A percentile compares a stretch with the other conserved stretches of the same genome.
phyloP scores from a whole-genome alignment of 2,329 filamentous ascomycete species.

The Epichloe gansuensis region DNA sequence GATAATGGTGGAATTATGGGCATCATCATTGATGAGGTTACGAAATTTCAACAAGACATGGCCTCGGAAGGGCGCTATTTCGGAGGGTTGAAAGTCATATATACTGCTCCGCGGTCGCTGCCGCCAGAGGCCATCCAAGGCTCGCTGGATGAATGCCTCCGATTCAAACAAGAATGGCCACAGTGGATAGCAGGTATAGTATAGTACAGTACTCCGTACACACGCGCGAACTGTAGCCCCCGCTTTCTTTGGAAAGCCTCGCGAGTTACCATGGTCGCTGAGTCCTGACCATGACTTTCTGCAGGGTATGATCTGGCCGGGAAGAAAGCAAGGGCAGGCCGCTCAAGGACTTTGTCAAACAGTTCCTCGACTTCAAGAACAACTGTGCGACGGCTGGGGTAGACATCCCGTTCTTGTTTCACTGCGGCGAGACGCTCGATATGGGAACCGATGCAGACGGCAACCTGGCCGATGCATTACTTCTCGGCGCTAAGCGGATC shows the following conservation, averaged over 20 bases:
- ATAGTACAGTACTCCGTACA: too few species aligned
- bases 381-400: slow-evolving; percentile 35
- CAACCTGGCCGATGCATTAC: slow-evolving; percentile 57
- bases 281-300: not conserved
- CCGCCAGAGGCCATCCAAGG: slow-evolving; percentile 29
- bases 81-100: slow-evolving; percentile 57
- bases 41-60: slow-evolving; percentile 29
- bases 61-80: slow-evolving; percentile 29
- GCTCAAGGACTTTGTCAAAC: slow-evolving; percentile 39
- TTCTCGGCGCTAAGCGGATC: slow-evolving; percentile 55
- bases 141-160: slow-evolving; percentile 49
- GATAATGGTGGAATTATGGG: slow-evolving; percentile 47
- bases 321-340: slow-evolving; percentile 52
- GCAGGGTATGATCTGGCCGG: slow-evolving; percentile 59
- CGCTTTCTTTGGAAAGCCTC: too few species aligned
- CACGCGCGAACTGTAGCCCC: not conserved
- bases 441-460: slow-evolving; percentile 51
- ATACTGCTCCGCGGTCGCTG: slow-evolving; percentile 56
- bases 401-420: slow-evolving; percentile 61
- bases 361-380: slow-evolving; percentile 44
- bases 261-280: too few species aligned
- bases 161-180: slow-evolving; percentile 44
- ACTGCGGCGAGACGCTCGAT: slow-evolving; percentile 65
- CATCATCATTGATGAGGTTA: slow-evolving; percentile 45
- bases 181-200: slow-evolving; percentile 48